Evolutionary conservation across 768 basidiomycete genomes (phyloP), one percentile per base, ranked within the genome.

Genomic region (Collybia mongolica): DNA sequence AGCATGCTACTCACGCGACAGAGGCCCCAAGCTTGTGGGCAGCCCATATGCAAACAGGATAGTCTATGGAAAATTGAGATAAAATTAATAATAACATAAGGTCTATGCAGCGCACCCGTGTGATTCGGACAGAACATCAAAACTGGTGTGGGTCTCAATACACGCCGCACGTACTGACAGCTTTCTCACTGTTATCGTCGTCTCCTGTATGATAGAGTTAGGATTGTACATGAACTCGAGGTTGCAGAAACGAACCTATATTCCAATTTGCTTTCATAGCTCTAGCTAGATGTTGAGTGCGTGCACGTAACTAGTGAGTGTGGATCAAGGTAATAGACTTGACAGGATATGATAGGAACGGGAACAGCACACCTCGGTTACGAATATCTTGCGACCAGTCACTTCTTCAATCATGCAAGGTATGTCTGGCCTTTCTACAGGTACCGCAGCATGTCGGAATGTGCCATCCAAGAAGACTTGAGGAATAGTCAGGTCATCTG

Each of bases 41-140:
- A 1, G 83, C 82, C 76, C 82, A 81, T 19, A 79, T 73, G 2
- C 72, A 76, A 29, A 83, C 64, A 1, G 79, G 72, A 54, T 82
- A 80, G 67, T 84, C 85, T 37, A 86, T 60, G 56, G 86, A 81
- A 60, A 88, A 88, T 23, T 81, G 75, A 53, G 84, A 83, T 62
- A 80, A 84, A 37, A 86, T 60, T 48, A 84, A 68, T 6, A 84
- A 86, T 86, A 54, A 19, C 29, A 12, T 29, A 22, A 26, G 6
- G 2, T 17, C 12, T 19, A 9, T 18, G 37, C n/a, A 22, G 26
- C 45, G 18, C 5, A 19, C 38, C 9, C 23, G 22, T 28, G 19
- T 40, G 24, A 39, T 42, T 9, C 19, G 32, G 32, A 32, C 32
- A 32, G 28, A 9, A 32, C 18, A 17, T 22, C n/a, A 28, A 32